A percentile compares a stretch with the other conserved stretches of the same genome.
These are phyloP conservation scores for Pyrenophora seminiperda DNA, from an alignment of 2,329 filamentous ascomycete species.

Conservation along the genomic window DNA sequence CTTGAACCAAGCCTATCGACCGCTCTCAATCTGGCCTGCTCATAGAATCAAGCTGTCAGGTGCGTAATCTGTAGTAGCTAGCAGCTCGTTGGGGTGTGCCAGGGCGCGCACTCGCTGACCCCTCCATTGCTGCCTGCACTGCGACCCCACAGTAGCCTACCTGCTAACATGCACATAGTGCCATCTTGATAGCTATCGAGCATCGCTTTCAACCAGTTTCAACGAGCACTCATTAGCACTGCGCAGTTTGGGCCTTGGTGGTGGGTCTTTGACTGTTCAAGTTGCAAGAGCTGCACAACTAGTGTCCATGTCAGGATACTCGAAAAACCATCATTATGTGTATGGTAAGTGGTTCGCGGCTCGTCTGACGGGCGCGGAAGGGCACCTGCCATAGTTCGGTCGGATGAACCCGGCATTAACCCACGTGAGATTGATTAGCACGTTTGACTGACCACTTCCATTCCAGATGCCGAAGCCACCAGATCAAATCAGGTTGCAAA, in stretches of 20 bases:
- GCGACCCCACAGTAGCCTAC: constrained; percentile 30
- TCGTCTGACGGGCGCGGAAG: constrained; percentile 47
- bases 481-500: constrained; percentile 63
- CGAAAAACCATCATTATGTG: constrained; percentile 76
- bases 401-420: constrained; percentile 40
- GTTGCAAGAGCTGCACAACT: constrained; percentile 51
- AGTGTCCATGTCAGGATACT: constrained; percentile 81
- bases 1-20: constrained; percentile 24
- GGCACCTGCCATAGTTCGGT: constrained; percentile 45
- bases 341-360: constrained; percentile 70
- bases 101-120: constrained; percentile 21
- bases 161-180: constrained; percentile 31
- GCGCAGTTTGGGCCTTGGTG: constrained; percentile 40
- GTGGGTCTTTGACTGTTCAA: constrained; percentile 59
- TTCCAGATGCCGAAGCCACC: constrained; percentile 63
- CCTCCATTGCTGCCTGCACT: constrained; percentile 37
- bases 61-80: constrained; percentile 31
- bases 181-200: constrained; percentile 42
- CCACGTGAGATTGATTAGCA: constrained; percentile 47
- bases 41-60: constrained; percentile 45
- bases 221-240: constrained; percentile 34
- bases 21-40: constrained; percentile 46
- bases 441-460: constrained; percentile 54
- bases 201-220: constrained; percentile 37
- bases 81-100: constrained; percentile 14